Base-by-base conservation (phyloP, 805 yeast species). In the Candida sakaeoensis region DNA sequence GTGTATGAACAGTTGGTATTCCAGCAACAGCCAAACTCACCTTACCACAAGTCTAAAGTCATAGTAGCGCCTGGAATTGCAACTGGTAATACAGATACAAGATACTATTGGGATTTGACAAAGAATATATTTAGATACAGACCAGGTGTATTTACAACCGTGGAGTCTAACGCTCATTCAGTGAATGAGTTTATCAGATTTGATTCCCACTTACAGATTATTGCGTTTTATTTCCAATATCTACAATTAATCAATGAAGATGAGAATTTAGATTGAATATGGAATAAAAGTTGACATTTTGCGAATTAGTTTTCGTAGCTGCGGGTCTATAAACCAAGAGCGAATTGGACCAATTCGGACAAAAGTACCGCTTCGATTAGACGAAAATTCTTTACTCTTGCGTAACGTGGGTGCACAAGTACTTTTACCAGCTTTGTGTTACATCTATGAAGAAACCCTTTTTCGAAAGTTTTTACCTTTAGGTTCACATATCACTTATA, bases 41-140 rank as follows among this genome's bases (percentile, higher is more conserved):
- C 30, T 14, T 26, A 24, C 26, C 36, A 33, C 29, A 33, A 26
- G 5, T 25, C 22, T n/a, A 22, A 19, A 19, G 40, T 66, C 18
- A 50, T 64, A n/a, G 48, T 58, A 18, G 58, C 80, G 0, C 81
- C 84, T 13, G 65, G 68, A 13, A 53, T 77, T 17, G 69, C 74
- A 62, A 63, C 81, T 6, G 84, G 77, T 6, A 79, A 80, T 54
- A 80, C 85, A 2, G 85, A 80, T 55, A 78, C 85, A 9, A 68
- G 70, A 46, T 63, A 73, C 48, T 80, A 80, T 55, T 77, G 82
- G 80, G 57, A 66, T 38, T 62, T 80, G 51, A 68, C 81, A 12
- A 62, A 60, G 39, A 68, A 77, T 53, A 77, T 79, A 41, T 79
- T 68, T 63, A 69, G 85, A 49, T 79, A 53, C 50, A 44, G 65